phyloP scores from a whole-genome alignment of 2,329 filamentous ascomycete species.

The Hymenoscyphus fructigenus region DNA sequence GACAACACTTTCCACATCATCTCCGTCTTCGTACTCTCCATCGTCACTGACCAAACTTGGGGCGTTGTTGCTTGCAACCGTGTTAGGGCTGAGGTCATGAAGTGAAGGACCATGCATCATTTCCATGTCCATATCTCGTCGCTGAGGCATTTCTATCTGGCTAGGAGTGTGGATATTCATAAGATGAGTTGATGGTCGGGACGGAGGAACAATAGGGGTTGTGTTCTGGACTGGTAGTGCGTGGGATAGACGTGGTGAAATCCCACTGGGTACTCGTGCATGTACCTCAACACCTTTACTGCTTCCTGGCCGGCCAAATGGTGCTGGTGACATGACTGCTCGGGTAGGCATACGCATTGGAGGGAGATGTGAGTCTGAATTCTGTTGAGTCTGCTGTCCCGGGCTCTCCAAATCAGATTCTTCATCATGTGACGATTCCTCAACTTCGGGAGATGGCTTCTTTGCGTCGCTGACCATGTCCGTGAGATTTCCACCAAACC shows the following conservation, averaged over 20 bases:
- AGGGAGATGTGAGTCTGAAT: slow-evolving; percentile 37
- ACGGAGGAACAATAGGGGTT: slow-evolving; percentile 10
- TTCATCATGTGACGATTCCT: slow-evolving; percentile 51
- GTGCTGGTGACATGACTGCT: slow-evolving; percentile 52
- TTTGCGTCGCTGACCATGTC: slow-evolving; percentile 62
- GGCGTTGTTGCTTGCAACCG: slow-evolving; percentile 70
- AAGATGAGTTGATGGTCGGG: slow-evolving; percentile 27
- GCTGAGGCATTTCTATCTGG: slow-evolving; percentile 13
- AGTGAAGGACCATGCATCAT: slow-evolving; percentile 52
- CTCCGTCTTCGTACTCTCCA: slow-evolving; percentile 73
- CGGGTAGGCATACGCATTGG: slow-evolving; percentile 60
- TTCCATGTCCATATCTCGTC: slow-evolving; percentile 29
- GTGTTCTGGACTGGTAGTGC: slow-evolving; percentile 35
- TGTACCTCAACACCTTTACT: slow-evolving; percentile 52
- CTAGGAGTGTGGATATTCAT: slow-evolving; percentile 19
- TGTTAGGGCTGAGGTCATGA: slow-evolving; percentile 66
- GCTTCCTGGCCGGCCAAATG: slow-evolving; percentile 51
- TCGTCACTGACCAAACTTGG: slow-evolving; percentile 80
- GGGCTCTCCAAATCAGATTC: slow-evolving; percentile 49
- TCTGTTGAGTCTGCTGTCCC: slow-evolving; percentile 39
- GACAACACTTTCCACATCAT: slow-evolving; percentile 50
- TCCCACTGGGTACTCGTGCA: slow-evolving; percentile 38
- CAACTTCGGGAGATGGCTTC: slow-evolving; percentile 51
- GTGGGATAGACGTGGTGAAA: slow-evolving; percentile 41
- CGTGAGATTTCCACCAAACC: slow-evolving; percentile 60